Evolutionary conservation across 108 stramenopile species (phyloP).

Genomic region (Nitzschia palea): DNA sequence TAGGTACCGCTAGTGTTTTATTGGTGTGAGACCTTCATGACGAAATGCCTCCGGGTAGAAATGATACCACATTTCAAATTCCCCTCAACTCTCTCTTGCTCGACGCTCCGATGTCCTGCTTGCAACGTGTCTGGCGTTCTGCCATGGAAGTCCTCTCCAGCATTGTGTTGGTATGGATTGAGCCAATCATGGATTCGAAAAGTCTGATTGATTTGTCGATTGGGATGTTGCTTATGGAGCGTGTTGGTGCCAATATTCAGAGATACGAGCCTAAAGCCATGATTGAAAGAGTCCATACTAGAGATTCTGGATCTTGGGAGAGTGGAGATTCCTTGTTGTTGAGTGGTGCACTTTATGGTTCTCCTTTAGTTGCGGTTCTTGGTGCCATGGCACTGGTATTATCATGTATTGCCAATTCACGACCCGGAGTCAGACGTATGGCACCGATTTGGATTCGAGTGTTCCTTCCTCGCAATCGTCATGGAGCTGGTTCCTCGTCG

Average conservation of each 20-base stretch:
- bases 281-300: too few species aligned
- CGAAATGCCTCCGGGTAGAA: too few species aligned
- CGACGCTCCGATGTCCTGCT: not conserved
- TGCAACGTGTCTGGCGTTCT: not conserved
- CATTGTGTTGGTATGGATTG: not conserved
- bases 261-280: not conserved
- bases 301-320: too few species aligned
- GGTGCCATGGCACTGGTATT: not conserved
- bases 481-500: not conserved
- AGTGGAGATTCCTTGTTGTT: not conserved
- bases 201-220: constrained; percentile 1
- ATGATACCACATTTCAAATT: not conserved
- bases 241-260: not conserved
- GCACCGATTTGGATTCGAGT: not conserved
- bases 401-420: not conserved
- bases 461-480: not conserved
- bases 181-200: constrained; percentile 1
- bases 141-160: not conserved
- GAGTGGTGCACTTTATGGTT: not conserved
- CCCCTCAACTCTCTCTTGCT: not conserved
- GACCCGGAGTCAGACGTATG: not conserved
- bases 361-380: not conserved
- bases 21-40: too few species aligned
- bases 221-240: not conserved
- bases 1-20: too few species aligned